These are phyloP conservation scores for Cystobasidiopsis lactophilus DNA, from an alignment of 768 basidiomycete species.

Conservation along the genomic window DNA sequence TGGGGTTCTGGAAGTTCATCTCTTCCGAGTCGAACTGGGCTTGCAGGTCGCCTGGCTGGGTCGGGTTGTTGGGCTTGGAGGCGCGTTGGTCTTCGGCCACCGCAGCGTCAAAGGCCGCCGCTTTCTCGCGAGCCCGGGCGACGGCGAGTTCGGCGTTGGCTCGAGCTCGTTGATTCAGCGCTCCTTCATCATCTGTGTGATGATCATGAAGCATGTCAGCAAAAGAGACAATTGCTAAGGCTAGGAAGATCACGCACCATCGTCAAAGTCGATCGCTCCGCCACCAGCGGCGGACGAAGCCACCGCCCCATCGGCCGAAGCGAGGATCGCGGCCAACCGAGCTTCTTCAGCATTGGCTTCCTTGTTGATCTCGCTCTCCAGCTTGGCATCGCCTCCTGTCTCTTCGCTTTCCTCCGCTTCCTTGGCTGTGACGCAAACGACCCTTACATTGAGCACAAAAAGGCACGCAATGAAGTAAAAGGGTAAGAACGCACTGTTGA, in stretches of 20 bases:
- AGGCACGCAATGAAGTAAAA: background rate
- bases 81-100: constrained; percentile 60
- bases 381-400: constrained; percentile 9
- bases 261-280: constrained; percentile 69
- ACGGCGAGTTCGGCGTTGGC: constrained; percentile 79
- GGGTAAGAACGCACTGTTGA: constrained; percentile 23
- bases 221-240: no score
- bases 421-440: no score
- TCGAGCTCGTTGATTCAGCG: constrained; percentile 61
- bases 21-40: constrained; percentile 73
- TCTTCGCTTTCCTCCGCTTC: constrained; percentile 26
- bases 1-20: constrained; percentile 97
- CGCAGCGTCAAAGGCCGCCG: constrained; percentile 62
- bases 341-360: background rate
- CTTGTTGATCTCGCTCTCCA: background rate
- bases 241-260: constrained; percentile 36
- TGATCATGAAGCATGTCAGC: constrained; percentile 2
- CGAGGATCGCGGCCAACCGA: background rate
- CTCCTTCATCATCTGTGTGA: constrained; percentile 56
- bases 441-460: no score
- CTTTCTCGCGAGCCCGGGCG: constrained; percentile 49
- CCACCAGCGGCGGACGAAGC: constrained; percentile 27
- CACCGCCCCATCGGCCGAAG: constrained; percentile 10
- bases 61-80: constrained; percentile 25
- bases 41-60: background rate